Conservation (phyloP, 257 asterid genomes). For the Lycium barbarum region DNA sequence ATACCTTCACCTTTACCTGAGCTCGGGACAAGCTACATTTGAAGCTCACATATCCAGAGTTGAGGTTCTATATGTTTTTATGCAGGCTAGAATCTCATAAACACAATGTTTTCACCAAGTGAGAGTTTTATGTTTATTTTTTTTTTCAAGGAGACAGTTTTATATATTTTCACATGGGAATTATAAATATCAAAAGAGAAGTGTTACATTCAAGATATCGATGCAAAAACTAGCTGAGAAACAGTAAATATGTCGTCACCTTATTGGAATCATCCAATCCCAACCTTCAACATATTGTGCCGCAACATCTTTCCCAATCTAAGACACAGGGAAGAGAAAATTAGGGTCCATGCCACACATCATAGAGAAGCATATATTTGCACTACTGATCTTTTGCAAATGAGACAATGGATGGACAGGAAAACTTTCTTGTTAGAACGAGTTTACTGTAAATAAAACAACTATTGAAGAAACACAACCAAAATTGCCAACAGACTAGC, state of each 20-base stretch:
- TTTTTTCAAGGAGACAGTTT: neutral
- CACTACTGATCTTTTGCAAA: neutral
- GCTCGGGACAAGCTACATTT: neutral
- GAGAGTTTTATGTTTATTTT: neutral
- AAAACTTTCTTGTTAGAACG: neutral
- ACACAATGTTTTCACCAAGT: neutral
- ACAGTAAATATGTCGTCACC: slow-evolving; percentile 50
- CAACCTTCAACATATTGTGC: slow-evolving; percentile 96
- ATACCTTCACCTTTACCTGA: neutral
- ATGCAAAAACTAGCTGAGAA: neutral
- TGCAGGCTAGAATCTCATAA: slow-evolving; percentile 2
- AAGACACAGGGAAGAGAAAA: slow-evolving; percentile 34
- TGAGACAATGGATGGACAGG: neutral
- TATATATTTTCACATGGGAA: slow-evolving; percentile 7
- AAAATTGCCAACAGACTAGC: neutral
- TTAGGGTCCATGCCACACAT: slow-evolving; percentile 22
- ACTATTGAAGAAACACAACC: neutral
- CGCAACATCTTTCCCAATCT: slow-evolving; percentile 98
- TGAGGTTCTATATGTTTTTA: neutral
- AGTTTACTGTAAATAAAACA: neutral
- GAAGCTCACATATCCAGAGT: neutral
- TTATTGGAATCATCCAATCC: slow-evolving; percentile 98
- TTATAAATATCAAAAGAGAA: neutral
- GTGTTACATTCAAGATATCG: neutral
- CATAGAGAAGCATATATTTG: neutral